Percentiles rank a stretch among this genome's conserved stretches.
Evolutionary conservation across 2,329 filamentous ascomycete genomes (phyloP).

Genomic region (Aplosporella prunicola): DNA sequence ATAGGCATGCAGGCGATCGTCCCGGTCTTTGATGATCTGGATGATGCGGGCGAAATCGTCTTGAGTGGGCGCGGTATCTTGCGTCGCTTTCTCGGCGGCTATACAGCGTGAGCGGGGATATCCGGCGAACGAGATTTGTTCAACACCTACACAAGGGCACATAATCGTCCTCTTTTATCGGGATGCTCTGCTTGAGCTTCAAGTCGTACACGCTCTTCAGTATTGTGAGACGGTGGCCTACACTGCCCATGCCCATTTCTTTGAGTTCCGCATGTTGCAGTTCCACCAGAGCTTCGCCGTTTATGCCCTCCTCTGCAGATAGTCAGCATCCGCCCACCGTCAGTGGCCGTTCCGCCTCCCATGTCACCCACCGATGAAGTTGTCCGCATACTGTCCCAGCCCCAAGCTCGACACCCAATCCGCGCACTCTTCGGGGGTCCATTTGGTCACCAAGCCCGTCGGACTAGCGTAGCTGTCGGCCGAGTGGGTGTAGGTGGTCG

Average conservation of each 20-base stretch:
- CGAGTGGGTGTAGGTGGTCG: constrained; percentile 65
- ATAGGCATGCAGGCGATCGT: constrained; percentile 76
- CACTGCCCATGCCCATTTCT: constrained; percentile 85
- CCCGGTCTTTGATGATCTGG: constrained; percentile 77
- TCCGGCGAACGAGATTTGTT: background rate
- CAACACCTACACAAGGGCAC: constrained; percentile 67
- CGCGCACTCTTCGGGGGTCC: constrained; percentile 79
- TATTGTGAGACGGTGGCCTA: constrained; percentile 89
- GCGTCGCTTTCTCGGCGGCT: constrained; percentile 83
- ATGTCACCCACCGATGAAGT: constrained; percentile 63
- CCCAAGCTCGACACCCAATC: constrained; percentile 78
- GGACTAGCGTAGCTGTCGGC: constrained; percentile 57
- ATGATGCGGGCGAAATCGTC: constrained; percentile 90
- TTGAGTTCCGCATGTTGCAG: constrained; percentile 89
- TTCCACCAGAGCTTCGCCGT: constrained; percentile 81
- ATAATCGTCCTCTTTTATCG: constrained; percentile 87
- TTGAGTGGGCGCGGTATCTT: constrained; percentile 78
- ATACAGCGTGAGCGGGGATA: constrained; percentile 12
- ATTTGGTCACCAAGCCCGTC: constrained; percentile 67
- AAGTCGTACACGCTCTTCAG: constrained; percentile 94
- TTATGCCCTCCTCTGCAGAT: constrained; percentile 76
- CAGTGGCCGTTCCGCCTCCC: too few species aligned
- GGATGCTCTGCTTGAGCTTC: constrained; percentile 87
- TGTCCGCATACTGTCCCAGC: constrained; percentile 70
- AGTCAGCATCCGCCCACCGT: constrained; percentile 9